Evolutionary conservation across 2,329 filamentous ascomycete genomes (phyloP), one percentile per base, ranked within the genome.

Genomic region (Mycogone perniciosa): DNA sequence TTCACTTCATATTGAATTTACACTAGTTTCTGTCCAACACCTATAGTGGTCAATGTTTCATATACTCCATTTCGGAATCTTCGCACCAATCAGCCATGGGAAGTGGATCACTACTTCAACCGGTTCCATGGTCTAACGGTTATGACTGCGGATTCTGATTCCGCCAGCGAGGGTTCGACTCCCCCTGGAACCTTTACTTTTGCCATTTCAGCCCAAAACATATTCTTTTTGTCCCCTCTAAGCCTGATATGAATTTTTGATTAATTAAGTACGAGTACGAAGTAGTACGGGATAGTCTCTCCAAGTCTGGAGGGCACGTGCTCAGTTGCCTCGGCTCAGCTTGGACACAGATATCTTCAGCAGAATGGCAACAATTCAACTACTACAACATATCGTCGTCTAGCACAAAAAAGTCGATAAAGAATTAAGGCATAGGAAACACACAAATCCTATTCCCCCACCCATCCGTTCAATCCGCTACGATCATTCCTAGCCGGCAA

Each of bases 401-500:
- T 29, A 45, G 33, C 30, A 7, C 38, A 7, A 40, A 29, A 39
- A 33, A 46, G 29, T 10, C n/a, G 31, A 20, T 31, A 34, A 44
- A 50, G 29, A 34, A 43, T 44, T 30, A 53, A 43, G 39, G 39
- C 42, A 41, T 3, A 20, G 20, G 45, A 50, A 52, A 50, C 34
- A 54, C 29, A 42, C 31, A 42, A 53, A 53, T 43, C 41, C 51
- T 50, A 44, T 46, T 47, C 44, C 43, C 46, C 49, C 46, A 48
- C 50, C 54, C 53, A 50, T 54, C 57, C 50, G 51, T 49, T 54
- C 56, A 54, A 56, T 56, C 57, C 54, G 53, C 57, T 55, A 54
- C 56, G 51, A 57, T 54, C 50, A 56, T 59, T 54, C 48, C 57
- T 50, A 47, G 53, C 48, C 53, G 48, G 53, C 20, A 46, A 54